Evolutionary conservation across 169 alveolate genomes (phyloP).

Genomic region (Cystoisospora suis): DNA sequence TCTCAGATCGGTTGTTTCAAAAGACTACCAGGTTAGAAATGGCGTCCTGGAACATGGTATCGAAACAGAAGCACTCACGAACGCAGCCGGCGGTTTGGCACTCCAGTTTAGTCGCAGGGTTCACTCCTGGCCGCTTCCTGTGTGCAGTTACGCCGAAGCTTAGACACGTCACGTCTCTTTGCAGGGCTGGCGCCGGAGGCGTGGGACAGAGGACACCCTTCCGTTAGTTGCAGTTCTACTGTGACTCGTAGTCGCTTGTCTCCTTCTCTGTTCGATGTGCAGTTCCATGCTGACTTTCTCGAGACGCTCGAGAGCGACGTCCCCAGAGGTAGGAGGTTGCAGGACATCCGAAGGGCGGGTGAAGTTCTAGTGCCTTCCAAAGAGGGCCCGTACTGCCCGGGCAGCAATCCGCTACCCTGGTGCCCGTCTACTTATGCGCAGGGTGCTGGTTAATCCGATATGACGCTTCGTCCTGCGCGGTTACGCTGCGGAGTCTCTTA

Average conservation of each 20-base stretch:
- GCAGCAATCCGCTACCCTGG: neutral
- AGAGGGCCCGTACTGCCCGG: neutral
- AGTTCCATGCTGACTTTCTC: slow-evolving; percentile 51
- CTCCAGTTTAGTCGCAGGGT: too few species aligned
- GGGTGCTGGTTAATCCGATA: slow-evolving; percentile 59
- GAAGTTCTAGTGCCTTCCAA: neutral
- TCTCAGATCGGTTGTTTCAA: slow-evolving; percentile 39
- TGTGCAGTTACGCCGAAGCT: too few species aligned
- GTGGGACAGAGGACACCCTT: too few species aligned
- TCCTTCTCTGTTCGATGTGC: neutral
- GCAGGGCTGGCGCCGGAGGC: too few species aligned
- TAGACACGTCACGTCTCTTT: too few species aligned
- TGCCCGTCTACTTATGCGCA: neutral
- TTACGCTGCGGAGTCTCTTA: slow-evolving; percentile 53
- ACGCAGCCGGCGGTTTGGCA: too few species aligned
- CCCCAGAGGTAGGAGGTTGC: slow-evolving; percentile 44
- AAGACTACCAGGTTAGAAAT: slow-evolving; percentile 47
- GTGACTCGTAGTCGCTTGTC: neutral
- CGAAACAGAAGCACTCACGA: too few species aligned
- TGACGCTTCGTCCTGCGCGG: slow-evolving; percentile 42
- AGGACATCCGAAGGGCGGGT: neutral
- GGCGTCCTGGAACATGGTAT: too few species aligned
- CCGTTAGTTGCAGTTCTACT: too few species aligned
- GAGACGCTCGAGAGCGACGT: slow-evolving; percentile 44
- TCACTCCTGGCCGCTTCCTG: too few species aligned